phyloP scores from a whole-genome alignment of 2,329 filamentous ascomycete species.

The Ceratocystis variospora region DNA sequence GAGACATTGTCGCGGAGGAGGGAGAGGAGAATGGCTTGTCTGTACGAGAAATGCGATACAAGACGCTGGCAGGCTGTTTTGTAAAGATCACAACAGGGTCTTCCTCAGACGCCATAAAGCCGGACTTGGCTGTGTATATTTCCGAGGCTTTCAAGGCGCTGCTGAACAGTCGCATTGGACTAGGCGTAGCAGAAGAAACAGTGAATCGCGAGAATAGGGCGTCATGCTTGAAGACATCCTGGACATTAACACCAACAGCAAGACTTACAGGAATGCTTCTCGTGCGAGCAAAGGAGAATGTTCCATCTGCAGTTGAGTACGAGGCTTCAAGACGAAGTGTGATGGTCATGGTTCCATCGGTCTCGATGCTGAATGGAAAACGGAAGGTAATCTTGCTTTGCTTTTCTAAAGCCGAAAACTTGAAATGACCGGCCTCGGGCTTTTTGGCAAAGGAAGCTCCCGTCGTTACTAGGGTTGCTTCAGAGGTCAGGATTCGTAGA shows the following conservation, averaged over 20 bases:
- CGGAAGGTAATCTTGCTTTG: constrained; percentile 42
- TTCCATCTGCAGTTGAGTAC: constrained; percentile 54
- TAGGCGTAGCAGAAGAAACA: constrained; percentile 63
- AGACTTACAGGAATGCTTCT: constrained; percentile 56
- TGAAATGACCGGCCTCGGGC: constrained; percentile 41
- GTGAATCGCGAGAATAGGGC: constrained; percentile 81
- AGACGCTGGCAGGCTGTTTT: constrained; percentile 64
- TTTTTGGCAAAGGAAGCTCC: constrained; percentile 32
- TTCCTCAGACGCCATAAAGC: constrained; percentile 33
- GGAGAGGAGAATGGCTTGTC: constrained; percentile 20
- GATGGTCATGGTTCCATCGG: constrained; percentile 42
- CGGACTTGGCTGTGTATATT: constrained; percentile 51
- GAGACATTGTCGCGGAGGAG: constrained; percentile 38
- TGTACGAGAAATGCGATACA: constrained; percentile 63
- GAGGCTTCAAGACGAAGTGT: constrained; percentile 61
- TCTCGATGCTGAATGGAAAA: constrained; percentile 68
- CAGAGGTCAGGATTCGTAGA: constrained; percentile 47
- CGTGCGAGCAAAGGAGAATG: constrained; percentile 46
- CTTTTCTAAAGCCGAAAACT: constrained; percentile 34
- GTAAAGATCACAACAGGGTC: constrained; percentile 55
- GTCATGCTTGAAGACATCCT: constrained; percentile 81
- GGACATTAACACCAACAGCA: constrained; percentile 86
- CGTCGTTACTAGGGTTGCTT: constrained; percentile 38
- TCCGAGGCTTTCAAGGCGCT: constrained; percentile 59
- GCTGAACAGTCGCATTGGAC: constrained; percentile 59